Evolutionary conservation across 805 yeast species (phyloP).

Genomic region (Candida palmyrensis): DNA sequence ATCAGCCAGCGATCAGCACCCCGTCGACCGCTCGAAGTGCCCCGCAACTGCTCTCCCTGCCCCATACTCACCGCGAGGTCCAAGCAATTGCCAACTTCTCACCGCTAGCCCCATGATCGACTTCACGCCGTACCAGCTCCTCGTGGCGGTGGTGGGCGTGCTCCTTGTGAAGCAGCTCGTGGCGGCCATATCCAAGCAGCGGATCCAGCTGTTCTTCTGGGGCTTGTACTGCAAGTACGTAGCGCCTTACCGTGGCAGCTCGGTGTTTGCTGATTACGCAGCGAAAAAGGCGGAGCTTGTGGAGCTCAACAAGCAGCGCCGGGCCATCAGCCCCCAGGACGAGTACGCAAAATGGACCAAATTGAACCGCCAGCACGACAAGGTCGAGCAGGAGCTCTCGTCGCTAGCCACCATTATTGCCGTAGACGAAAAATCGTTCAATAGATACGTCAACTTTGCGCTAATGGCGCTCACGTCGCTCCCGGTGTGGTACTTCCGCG

Average conservation of each 20-base stretch:
- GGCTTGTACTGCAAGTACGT: conserved; percentile 20
- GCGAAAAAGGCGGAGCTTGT: conserved; percentile 39
- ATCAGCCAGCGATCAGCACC: no score
- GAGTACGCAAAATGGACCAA: conserved; percentile 96
- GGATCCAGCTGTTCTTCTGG: conserved; percentile 36
- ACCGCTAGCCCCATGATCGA: no score
- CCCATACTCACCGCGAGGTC: no score
- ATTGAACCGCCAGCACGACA: conserved; percentile 67
- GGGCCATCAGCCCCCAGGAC: conserved; percentile 77
- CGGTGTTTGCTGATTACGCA: conserved; percentile 18
- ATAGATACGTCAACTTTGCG: conserved; percentile 23
- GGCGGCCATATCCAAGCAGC: conserved; percentile 28
- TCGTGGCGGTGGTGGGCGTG: conserved; percentile 27
- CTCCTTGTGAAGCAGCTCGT: conserved; percentile 34
- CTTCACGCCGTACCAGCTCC: conserved; percentile 28
- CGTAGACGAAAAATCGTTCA: conserved; percentile 28
- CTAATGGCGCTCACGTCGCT: conserved; percentile 38
- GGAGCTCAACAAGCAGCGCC: conserved; percentile 47
- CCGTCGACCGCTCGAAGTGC: no score
- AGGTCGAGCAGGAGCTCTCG: conserved; percentile 48
- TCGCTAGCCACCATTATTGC: conserved; percentile 34
- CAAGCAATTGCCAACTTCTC: no score
- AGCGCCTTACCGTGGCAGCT: conserved; percentile 30
- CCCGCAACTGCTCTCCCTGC: no score
- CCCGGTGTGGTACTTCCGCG: conserved; percentile 45